Evolutionary conservation across 805 yeast species (phyloP).

Genomic region (Kockiozyma suomiensis): DNA sequence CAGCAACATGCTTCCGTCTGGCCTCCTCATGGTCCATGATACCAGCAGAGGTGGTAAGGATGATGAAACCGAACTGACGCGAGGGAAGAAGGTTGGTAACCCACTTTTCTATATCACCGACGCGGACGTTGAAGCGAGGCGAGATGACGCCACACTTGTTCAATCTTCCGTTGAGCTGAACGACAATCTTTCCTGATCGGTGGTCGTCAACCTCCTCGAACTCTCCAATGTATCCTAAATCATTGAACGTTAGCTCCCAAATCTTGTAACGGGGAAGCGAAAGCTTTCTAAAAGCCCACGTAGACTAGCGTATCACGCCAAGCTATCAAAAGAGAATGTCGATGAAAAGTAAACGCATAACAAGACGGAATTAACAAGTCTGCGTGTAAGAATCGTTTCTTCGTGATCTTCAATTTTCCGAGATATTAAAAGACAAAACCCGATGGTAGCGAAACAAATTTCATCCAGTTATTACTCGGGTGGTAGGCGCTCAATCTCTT

Average conservation of each 20-base stretch:
- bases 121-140: conserved; percentile 97
- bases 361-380: conserved; percentile 23
- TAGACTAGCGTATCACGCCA: too few species aligned
- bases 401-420: conserved; percentile 65
- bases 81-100: conserved; percentile 98
- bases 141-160: conserved; percentile 99
- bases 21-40: conserved; percentile 99
- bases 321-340: conserved; percentile 11
- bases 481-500: not conserved
- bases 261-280: not conserved
- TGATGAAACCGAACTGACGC: conserved; percentile 97
- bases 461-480: conserved; percentile 99
- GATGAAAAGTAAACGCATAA: conserved; percentile 45
- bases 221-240: conserved; percentile 84
- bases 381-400: conserved; percentile 46
- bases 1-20: conserved; percentile 99
- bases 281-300: too few species aligned
- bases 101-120: conserved; percentile 96
- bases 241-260: not conserved
- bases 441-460: conserved; percentile 75
- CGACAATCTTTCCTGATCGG: conserved; percentile 97
- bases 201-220: conserved; percentile 98
- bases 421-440: conserved; percentile 97
- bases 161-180: conserved; percentile 95
- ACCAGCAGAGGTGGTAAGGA: conserved; percentile 98